Percentiles rank a stretch among this genome's conserved stretches.
phyloP scores from a whole-genome alignment of 768 basidiomycete genomes.

The Xerocomellus amylosporus region DNA sequence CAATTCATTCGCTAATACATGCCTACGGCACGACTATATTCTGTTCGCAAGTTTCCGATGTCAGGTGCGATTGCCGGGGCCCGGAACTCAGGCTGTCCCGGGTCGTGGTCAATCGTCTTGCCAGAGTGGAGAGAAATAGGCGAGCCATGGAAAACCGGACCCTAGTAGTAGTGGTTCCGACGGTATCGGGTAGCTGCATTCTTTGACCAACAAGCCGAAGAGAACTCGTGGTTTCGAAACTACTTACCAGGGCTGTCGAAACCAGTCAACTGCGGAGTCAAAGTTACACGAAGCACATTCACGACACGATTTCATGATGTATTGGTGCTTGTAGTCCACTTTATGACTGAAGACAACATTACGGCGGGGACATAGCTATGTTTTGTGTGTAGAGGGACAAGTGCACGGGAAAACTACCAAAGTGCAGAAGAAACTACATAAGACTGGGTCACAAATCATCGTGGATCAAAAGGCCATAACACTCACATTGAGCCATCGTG shows the following conservation, averaged over 20 bases:
- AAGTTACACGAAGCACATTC: conserved; percentile 11
- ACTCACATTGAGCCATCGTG: conserved; percentile 8
- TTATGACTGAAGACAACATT: conserved; percentile 18
- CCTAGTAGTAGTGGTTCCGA: neutral
- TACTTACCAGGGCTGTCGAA: conserved; percentile 14
- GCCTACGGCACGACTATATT: conserved; percentile 9
- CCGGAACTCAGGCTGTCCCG: no score
- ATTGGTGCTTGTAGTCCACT: conserved; percentile 17
- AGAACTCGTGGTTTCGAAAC: conserved; percentile 2
- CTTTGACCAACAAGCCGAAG: neutral
- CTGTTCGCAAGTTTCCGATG: conserved; percentile 12
- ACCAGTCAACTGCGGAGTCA: conserved; percentile 6
- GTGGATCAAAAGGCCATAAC: neutral
- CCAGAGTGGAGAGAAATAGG: neutral
- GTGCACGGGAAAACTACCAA: conserved; percentile 4
- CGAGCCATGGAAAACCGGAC: neutral
- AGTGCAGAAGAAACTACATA: neutral
- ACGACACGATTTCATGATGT: conserved; percentile 10
- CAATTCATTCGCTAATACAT: conserved; percentile 27
- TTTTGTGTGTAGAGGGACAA: conserved; percentile 12
- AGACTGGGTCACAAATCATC: neutral
- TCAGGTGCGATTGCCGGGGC: conserved; percentile 8
- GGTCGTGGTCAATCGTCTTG: neutral
- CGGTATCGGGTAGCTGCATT: neutral
- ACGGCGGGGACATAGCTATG: conserved; percentile 19